Base-by-base conservation (phyloP, 345 rosid species). In the Heritiera littoralis region DNA sequence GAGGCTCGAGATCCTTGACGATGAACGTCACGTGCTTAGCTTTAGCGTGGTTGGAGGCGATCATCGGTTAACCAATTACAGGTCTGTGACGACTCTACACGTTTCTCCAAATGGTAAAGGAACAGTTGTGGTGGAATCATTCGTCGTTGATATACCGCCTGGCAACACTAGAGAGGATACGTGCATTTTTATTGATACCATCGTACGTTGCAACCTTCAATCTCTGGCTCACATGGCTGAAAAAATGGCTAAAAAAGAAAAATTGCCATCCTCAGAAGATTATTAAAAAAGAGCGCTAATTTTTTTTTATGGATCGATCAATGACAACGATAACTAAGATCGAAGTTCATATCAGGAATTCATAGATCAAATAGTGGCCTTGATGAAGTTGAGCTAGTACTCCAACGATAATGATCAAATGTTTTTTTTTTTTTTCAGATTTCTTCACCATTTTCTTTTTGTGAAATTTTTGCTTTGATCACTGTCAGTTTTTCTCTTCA, bases 161-260 rank as follows among this genome's bases (percentile, higher is more conserved):
- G 99, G 96, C 38, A 95, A 95, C 78, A 91, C 93, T 8, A 80
- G 82, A 78, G 99, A 95, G 40, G 99, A 95, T 28, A 91, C 98
- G 0, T 87, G 94, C 67, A 82, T 78, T 72, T 93, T 95, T 32
- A 88, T 87, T 1, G 95, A 91, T 52, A 95, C 97, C 3, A 92
- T 95, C 35, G 91, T 95, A 35, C 87, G 94, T 67, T 95, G 97
- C 91, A 95, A 95, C 84, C 84, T 95, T 82, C 93, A 87, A 20
- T 92, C 98, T 56, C 72, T 95, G 83, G 94, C 98, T 72, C 92
- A 85, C 79, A 84, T 89, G 59, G 90, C 93, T 5, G 89, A 82
- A 84, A 88, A 82, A 52, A 83, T 82, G 88, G 83, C 86, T 18
- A 80, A 74, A 74, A 81, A n/a, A 28, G 20, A 30, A 11, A 10